phyloP scores from a whole-genome alignment of 441 rosid genomes.

The Brassica balearica region DNA sequence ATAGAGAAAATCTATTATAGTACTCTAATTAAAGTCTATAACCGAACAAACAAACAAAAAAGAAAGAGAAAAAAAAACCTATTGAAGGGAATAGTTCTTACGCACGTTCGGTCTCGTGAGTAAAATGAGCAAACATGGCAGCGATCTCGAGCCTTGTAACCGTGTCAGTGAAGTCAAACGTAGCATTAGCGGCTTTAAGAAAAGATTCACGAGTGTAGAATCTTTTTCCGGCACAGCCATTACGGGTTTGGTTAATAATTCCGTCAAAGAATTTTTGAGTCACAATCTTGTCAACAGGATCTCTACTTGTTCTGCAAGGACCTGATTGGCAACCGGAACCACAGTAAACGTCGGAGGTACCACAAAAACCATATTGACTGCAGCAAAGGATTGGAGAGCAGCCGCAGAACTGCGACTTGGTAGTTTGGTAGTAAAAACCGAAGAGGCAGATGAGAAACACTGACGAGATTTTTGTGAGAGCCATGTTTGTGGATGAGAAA shows the following conservation, averaged over 20 bases:
- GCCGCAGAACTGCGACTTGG: conserved; percentile 28
- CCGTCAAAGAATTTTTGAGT: conserved; percentile 49
- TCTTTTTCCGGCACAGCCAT: conserved; percentile 46
- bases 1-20: background rate
- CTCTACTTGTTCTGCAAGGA: conserved; percentile 18
- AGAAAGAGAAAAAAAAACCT: background rate
- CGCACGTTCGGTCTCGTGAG: conserved; percentile 57
- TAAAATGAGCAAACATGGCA: conserved; percentile 63
- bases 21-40: background rate
- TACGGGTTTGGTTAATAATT: conserved; percentile 42
- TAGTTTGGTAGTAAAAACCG: conserved; percentile 3
- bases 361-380: conserved; percentile 14
- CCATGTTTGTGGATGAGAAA: conserved; percentile 22
- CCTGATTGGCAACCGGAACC: conserved; percentile 34
- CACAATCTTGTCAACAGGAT: conserved; percentile 41
- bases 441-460: conserved; percentile 13
- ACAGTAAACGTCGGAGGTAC: background rate
- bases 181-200: conserved; percentile 40
- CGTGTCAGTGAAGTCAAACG: conserved; percentile 41
- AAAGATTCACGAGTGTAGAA: conserved; percentile 54
- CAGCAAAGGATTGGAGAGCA: conserved; percentile 28
- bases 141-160: conserved; percentile 62
- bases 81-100: background rate
- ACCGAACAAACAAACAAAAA: background rate
- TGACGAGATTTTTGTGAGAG: background rate